A percentile compares a stretch with the other conserved stretches of the same genome.
Conservation (phyloP, 495 filamentous ascomycete species). For the Neurospora sp. region DNA sequence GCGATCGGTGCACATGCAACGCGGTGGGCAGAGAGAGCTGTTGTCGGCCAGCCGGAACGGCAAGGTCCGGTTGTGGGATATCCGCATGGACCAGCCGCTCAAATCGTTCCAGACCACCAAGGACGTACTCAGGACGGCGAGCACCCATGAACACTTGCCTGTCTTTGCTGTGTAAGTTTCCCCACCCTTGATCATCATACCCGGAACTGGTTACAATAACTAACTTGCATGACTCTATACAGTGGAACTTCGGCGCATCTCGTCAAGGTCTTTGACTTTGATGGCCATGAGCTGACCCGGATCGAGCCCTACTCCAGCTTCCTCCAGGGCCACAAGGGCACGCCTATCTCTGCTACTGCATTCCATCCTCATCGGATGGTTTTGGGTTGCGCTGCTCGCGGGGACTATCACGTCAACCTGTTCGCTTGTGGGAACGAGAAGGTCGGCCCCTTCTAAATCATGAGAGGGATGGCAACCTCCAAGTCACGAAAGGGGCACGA, state of each 20-base stretch:
- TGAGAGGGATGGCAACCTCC: background rate
- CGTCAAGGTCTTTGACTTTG: conserved; percentile 86
- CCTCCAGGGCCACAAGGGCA: conserved; percentile 58
- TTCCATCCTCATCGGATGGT: conserved; percentile 96
- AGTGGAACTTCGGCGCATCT: conserved; percentile 82
- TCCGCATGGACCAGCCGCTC: conserved; percentile 69
- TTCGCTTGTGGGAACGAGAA: conserved; percentile 42
- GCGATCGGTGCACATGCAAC: conserved; percentile 91
- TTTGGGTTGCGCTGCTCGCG: conserved; percentile 68
- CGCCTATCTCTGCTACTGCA: conserved; percentile 76
- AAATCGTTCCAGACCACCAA: conserved; percentile 65
- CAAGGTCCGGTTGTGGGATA: conserved; percentile 93
- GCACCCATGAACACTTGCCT: conserved; percentile 92
- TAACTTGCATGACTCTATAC: conserved; percentile 13
- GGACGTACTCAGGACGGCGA: conserved; percentile 71
- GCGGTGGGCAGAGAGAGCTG: conserved; percentile 83
- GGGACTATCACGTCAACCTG: conserved; percentile 64
- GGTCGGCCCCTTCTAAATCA: conserved; percentile 9
- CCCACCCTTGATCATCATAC: background rate
- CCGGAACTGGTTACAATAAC: conserved; percentile 1
- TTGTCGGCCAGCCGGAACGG: conserved; percentile 80
- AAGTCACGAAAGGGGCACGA: background rate
- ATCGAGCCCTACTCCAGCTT: conserved; percentile 85
- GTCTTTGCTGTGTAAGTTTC: conserved; percentile 85
- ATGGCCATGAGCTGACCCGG: conserved; percentile 63